phyloP scores from a whole-genome alignment of 106 monocot genomes.

The Chionographis japonica region DNA sequence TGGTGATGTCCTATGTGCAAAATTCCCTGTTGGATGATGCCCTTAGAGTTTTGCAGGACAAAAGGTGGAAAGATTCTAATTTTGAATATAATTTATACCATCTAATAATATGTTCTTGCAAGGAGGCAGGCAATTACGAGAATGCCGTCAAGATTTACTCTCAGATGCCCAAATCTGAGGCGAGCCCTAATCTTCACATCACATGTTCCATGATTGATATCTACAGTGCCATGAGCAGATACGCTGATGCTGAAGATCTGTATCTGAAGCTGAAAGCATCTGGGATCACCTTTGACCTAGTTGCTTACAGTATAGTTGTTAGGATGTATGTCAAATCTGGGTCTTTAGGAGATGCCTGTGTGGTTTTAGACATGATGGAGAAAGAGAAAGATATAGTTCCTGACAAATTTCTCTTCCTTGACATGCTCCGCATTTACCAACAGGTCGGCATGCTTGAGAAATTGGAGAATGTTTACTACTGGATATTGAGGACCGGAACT shows the following conservation, averaged over 20 bases:
- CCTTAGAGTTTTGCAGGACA: constrained; percentile 48
- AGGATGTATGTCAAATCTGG: constrained; percentile 86
- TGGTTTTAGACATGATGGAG: constrained; percentile 70
- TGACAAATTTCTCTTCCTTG: constrained; percentile 72
- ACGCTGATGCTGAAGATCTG: constrained; percentile 65
- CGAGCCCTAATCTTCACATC: constrained; percentile 69
- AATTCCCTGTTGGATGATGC: constrained; percentile 65
- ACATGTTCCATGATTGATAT: constrained; percentile 87
- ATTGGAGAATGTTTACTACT: constrained; percentile 61
- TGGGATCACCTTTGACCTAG: constrained; percentile 55
- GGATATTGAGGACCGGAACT: constrained; percentile 49
- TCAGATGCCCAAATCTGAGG: constrained; percentile 52
- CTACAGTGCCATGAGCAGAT: constrained; percentile 46
- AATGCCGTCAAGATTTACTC: constrained; percentile 56
- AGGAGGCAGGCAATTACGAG: constrained; percentile 60
- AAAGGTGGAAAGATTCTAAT: constrained; percentile 66
- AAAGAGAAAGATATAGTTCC: constrained; percentile 65
- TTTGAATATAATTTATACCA: constrained; percentile 89
- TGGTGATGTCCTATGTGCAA: constrained; percentile 63
- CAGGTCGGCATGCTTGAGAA: constrained; percentile 59
- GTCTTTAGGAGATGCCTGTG: constrained; percentile 60
- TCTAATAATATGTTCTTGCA: constrained; percentile 90
- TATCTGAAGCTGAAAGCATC: constrained; percentile 58
- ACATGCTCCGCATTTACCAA: constrained; percentile 95
- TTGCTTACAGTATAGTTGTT: constrained; percentile 80